phyloP scores from a whole-genome alignment of 75 land plant species.

The Pinus taeda region DNA sequence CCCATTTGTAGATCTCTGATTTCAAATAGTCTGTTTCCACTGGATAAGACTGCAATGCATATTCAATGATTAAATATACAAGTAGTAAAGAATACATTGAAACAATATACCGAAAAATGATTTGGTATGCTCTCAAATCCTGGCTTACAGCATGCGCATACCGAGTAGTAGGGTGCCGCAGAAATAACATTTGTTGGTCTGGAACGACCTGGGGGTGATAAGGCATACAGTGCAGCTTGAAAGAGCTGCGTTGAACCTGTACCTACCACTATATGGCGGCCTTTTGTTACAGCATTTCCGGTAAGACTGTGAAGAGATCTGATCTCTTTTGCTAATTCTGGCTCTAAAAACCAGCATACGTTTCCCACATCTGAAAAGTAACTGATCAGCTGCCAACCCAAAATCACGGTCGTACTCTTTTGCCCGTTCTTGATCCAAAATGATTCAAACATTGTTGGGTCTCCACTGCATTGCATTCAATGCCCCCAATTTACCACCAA shows the following conservation, averaged over 20 bases:
- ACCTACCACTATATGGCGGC: conserved; percentile 50
- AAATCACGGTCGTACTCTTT: conserved; percentile 46
- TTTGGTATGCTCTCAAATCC: too few relatives aligned
- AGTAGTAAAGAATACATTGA: not conserved
- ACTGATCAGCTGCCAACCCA: conserved; percentile 75
- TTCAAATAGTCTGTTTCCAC: conserved; percentile 58
- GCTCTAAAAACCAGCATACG: conserved; percentile 12
- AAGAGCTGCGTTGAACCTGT: conserved; percentile 72
- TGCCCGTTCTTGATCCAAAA: conserved; percentile 58
- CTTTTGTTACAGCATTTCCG: conserved; percentile 61
- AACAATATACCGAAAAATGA: too few relatives aligned
- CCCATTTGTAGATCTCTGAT: conserved; percentile 81
- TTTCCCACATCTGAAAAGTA: conserved; percentile 16
- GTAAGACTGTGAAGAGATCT: conserved; percentile 17
- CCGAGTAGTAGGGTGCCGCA: conserved; percentile 40
- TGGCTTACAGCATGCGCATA: too few relatives aligned
- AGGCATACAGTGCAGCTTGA: conserved; percentile 49
- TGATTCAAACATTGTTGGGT: conserved; percentile 54
- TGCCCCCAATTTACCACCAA: too few relatives aligned
- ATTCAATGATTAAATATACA: not conserved
- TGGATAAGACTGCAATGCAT: conserved; percentile 67
- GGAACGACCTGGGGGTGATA: conserved; percentile 17
- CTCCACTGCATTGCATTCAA: conserved; percentile 37
- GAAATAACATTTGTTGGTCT: conserved; percentile 43
- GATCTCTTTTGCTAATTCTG: conserved; percentile 21